These are phyloP conservation scores for Malassezia dermatis DNA, from an alignment of 1,284 basidiomycete species.

Conservation along the genomic window DNA sequence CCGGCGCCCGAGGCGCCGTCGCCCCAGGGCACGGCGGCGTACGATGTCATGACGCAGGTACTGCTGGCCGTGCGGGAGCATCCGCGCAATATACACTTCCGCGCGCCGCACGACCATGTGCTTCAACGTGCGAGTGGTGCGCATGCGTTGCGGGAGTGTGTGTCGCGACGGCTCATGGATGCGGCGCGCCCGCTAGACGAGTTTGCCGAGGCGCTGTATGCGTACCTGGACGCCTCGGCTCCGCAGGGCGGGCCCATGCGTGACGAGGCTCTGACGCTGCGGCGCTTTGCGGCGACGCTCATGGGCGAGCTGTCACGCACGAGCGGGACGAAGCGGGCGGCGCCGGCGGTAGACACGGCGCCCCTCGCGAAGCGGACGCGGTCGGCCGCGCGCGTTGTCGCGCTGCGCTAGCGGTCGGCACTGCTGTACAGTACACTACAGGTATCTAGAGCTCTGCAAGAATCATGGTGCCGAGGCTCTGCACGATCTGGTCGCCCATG, in stretches of 20 bases:
- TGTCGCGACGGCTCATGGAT: not conserved
- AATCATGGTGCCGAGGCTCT: constrained; percentile 43
- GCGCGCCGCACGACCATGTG: not conserved
- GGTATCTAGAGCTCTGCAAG: constrained; percentile 21
- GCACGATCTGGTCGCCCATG: constrained; percentile 47
- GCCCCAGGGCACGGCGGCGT: not conserved
- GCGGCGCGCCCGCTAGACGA: not conserved
- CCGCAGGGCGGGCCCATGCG: not conserved
- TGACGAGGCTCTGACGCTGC: not conserved
- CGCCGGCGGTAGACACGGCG: not conserved
- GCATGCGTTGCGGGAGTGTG: not conserved
- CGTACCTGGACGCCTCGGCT: not conserved
- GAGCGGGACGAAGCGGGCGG: not conserved
- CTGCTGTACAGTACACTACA: constrained; percentile 7
- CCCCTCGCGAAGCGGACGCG: constrained; percentile 15
- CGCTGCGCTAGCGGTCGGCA: not conserved
- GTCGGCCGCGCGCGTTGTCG: not conserved
- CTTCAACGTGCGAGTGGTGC: not conserved
- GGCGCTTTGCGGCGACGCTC: constrained; percentile 10
- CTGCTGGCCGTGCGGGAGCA: constrained; percentile 12
- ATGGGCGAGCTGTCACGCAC: constrained; percentile 10
- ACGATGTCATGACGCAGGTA: constrained; percentile 15
- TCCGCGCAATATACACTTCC: constrained; percentile 10
- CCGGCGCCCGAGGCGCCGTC: not conserved
- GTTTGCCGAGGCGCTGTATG: constrained; percentile 8